These are phyloP conservation scores for Mixia osmundae DNA, from an alignment of 1,284 basidiomycete species.

Conservation along the genomic window DNA sequence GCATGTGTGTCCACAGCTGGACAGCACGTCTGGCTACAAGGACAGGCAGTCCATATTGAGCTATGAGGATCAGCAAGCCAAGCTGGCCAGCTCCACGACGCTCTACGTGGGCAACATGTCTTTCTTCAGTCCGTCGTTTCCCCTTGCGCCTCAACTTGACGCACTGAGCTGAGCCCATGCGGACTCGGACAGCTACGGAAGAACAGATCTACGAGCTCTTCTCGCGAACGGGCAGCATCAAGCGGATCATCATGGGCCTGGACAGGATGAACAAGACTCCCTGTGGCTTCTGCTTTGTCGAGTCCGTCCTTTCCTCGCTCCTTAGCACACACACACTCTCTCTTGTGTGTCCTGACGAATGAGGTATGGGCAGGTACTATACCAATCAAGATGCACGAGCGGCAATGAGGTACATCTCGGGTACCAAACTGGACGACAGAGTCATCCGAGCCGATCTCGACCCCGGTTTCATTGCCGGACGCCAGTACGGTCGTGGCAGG, in stretches of 20 bases:
- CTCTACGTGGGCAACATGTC: slow-evolving; percentile 82
- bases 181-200: slow-evolving; percentile 35
- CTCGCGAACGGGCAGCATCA: slow-evolving; percentile 75
- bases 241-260: slow-evolving; percentile 97
- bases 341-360: not conserved
- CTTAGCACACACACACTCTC: no score
- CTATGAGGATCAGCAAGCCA: not conserved
- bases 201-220: slow-evolving; percentile 99
- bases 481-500: slow-evolving; percentile 91
- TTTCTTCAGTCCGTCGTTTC: slow-evolving; percentile 31
- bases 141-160: not conserved
- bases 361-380: slow-evolving; percentile 37
- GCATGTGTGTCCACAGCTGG: no score
- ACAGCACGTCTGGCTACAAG: no score
- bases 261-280: slow-evolving; percentile 95
- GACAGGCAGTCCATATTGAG: no score
- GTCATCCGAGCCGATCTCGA: slow-evolving; percentile 96
- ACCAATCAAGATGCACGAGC: slow-evolving; percentile 83
- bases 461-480: slow-evolving; percentile 87
- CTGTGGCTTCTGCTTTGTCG: slow-evolving; percentile 97
- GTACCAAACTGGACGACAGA: slow-evolving; percentile 96
- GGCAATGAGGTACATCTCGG: slow-evolving; percentile 77
- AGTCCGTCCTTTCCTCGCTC: slow-evolving; percentile 24
- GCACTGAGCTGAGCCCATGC: not conserved
- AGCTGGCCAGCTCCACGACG: slow-evolving; percentile 28